Evolutionary conservation across 2,329 filamentous ascomycete genomes (phyloP).

Genomic region (Scleromitrula shiraiana): DNA sequence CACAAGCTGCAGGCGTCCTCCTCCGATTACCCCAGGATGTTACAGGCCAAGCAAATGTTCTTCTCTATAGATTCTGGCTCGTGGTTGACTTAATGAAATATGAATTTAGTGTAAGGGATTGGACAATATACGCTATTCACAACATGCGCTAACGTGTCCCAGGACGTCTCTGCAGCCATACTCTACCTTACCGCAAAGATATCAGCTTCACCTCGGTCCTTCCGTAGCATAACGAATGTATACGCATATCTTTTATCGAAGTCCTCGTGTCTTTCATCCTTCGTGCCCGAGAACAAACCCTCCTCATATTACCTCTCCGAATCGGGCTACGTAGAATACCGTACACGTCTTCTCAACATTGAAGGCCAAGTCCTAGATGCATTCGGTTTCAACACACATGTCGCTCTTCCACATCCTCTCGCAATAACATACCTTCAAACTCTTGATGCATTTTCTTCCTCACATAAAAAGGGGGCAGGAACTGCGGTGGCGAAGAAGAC

Average conservation of each 20-base stretch:
- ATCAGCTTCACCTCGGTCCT: slow-evolving; percentile 65
- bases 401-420: slow-evolving; percentile 76
- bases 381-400: slow-evolving; percentile 76
- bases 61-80: slow-evolving; percentile 76
- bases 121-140: too few relatives aligned
- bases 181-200: slow-evolving; percentile 80
- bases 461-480: slow-evolving; percentile 29
- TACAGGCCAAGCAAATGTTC: slow-evolving; percentile 75
- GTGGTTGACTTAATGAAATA: slow-evolving; percentile 42
- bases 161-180: slow-evolving; percentile 75
- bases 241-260: slow-evolving; percentile 72
- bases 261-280: slow-evolving; percentile 34
- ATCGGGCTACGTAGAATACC: slow-evolving; percentile 57
- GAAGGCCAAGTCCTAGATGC: slow-evolving; percentile 71
- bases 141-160: slow-evolving; percentile 7
- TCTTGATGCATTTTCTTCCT: slow-evolving; percentile 53
- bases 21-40: slow-evolving; percentile 78
- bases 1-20: slow-evolving; percentile 71
- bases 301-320: slow-evolving; percentile 64
- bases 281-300: slow-evolving; percentile 32
- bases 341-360: slow-evolving; percentile 57
- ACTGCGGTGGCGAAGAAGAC: slow-evolving; percentile 54
- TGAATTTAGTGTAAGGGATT: slow-evolving; percentile 40
- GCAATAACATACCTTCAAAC: slow-evolving; percentile 90
- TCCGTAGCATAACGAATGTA: slow-evolving; percentile 75